Base-by-base conservation (phyloP, 2,329 filamentous ascomycete genomes). In the Diplocarpon rosae region DNA sequence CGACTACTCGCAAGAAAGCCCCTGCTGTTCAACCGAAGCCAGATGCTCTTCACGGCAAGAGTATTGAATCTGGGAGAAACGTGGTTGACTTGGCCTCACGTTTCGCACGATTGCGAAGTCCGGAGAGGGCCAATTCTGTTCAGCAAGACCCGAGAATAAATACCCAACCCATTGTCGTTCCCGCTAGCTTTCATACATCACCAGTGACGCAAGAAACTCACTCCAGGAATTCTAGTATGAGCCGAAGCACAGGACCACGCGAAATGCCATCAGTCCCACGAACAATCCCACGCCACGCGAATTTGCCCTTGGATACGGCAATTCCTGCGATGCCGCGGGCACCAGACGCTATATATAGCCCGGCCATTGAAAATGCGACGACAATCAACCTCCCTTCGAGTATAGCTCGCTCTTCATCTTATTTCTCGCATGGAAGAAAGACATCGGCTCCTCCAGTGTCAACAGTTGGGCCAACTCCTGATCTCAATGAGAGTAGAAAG, bases 11-110 rank as follows among this genome's bases (percentile, higher is more conserved):
- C 36, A 50, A 53, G 43, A 59, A 59, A 48, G 64, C 67, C 4
- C 52, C 68, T 9, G 52, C 59, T 4, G 65, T 83, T 8, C 76
- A 79, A 17, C 81, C 82, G 2, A 87, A 87, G 52, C 83, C 83
- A 0, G 69, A 77, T 42, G 71, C 72, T 4, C 66, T 86, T 2
- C 78, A 81, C 54, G 80, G 80, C 1, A 78, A 79, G 34, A 67
- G 71, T 4, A 59, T 81, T 13, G 64, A 65, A 15, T 65, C 68
- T 24, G 20, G 20, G 4, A 7, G 20, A 3, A 24, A 24, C 20
- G 20, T 24, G 20, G 7, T 3, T 42, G 78, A 81, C 50, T 63
- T 81, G 38, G 63, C 66, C 12, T 65, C 71, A 42, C 69, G 78
- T 33, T 80, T 82, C 56, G 71, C 74, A 33, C 73, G 73, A 37